Evolutionary conservation across 192 early-diverging fungal species (phyloP), one percentile per base, ranked within the genome.

Genomic region (Backusella morwellensis): DNA sequence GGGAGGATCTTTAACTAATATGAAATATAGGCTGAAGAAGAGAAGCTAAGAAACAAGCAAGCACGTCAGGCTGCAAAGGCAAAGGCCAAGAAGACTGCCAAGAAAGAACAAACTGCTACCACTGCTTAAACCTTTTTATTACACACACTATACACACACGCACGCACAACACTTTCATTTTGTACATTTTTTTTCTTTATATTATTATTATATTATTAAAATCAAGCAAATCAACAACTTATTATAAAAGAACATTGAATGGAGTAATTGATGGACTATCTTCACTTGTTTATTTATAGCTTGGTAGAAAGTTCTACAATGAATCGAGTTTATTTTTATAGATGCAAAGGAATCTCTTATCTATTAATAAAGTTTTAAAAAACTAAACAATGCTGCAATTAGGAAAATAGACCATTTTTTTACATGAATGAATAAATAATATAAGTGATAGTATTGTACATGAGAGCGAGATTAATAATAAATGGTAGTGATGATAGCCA

Each of bases 31-130:
- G 74, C 63, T 47, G 73, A 67, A 56, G 44, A 73, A 17, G 77
- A 79, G 42, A 79, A 79, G 54, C 12, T 54, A 35, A 74, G 73
- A 44, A 52, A 54, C 8, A 74, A 74, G 47, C 32, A 56, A 54
- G 72, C 50, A 26, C 41, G 67, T 56, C 77, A 70, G 54, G 77
- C 29, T 23, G 73, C 74, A 38, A 79, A 56, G n/a, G 66, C 68
- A 4, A 79, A 54, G 35, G 59, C 67, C 26, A 79, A 79, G 41
- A 63, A 77, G 29, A 69, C 68, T 50, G 38, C 32, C 23, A 54
- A 76, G 68, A 72, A 72, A 32, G 17, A 63, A 29, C 56, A 63
- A 63, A 8, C 21, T 36, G 35, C 36, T 26, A 26, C 36, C 8
- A 26, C 32, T 41, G 36, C 73, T 23, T 75, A 56, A 75, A 40